phyloP scores from a whole-genome alignment of 441 rosid species.

The Geranium incanum region DNA sequence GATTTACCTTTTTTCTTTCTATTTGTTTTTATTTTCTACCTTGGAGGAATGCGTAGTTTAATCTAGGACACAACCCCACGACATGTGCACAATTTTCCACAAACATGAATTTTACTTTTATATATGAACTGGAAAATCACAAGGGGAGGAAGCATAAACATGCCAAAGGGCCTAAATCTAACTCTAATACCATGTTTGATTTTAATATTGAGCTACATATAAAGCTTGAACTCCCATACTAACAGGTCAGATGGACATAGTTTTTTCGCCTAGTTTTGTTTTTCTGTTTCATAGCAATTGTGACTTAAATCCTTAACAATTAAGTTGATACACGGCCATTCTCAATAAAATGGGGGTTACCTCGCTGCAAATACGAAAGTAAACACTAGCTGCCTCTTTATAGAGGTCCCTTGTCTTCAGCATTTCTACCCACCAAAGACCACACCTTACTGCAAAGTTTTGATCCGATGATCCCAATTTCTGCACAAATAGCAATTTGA shows the following conservation, averaged over 20 bases:
- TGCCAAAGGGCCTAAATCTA: not conserved
- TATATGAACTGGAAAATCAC: not conserved
- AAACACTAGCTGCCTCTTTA: slow-evolving; percentile 93
- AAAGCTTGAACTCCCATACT: not conserved
- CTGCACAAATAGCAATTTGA: slow-evolving; percentile 34
- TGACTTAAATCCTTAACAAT: not conserved
- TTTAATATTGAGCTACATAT: not conserved
- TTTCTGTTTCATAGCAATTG: not conserved
- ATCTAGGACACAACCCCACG: not conserved
- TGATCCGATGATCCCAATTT: slow-evolving; percentile 74
- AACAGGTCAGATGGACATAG: not conserved
- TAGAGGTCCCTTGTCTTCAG: slow-evolving; percentile 72
- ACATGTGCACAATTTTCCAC: not conserved
- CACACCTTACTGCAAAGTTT: slow-evolving; percentile 85
- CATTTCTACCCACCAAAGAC: slow-evolving; percentile 99
- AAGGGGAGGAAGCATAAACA: not conserved
- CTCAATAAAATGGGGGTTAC: slow-evolving; percentile 35
- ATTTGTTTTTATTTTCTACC: not conserved
- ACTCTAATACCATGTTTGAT: not conserved
- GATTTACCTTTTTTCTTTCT: not conserved
- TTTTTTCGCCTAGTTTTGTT: not conserved
- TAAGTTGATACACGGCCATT: slow-evolving; percentile 10
- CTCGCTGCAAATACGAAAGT: slow-evolving; percentile 91
- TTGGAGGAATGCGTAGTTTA: not conserved
- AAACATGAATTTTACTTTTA: not conserved